Evolutionary conservation across 2,329 filamentous ascomycete genomes (phyloP).

Genomic region (Alternaria sp.): DNA sequence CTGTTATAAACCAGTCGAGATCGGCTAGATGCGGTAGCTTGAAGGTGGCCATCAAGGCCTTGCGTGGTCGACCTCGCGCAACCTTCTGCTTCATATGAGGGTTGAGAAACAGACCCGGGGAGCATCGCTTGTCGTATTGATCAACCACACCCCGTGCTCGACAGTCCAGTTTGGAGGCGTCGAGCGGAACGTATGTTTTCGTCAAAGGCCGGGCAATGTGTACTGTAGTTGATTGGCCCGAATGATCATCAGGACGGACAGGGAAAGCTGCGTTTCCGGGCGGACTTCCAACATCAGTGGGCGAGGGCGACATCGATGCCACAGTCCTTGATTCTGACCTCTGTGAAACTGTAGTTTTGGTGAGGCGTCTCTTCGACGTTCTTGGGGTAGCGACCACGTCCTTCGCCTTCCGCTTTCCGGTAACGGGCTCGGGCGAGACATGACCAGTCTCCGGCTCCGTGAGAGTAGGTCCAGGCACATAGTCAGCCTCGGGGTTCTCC

Average conservation of each 20-base stretch:
- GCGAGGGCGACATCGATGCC: neutral
- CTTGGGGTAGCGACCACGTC: neutral
- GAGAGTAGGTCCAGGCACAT: neutral
- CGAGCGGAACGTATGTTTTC: neutral
- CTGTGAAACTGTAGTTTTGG: neutral
- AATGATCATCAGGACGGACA: neutral
- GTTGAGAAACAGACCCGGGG: constrained; percentile 53
- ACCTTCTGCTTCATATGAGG: constrained; percentile 51
- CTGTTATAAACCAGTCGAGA: constrained; percentile 44
- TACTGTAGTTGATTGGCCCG: neutral
- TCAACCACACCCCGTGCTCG: constrained; percentile 30
- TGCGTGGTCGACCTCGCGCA: constrained; percentile 50
- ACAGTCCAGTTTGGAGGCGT: constrained; percentile 2
- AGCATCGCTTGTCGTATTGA: constrained; percentile 35
- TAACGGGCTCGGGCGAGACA: neutral
- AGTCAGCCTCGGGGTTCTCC: neutral
- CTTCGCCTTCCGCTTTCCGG: constrained; percentile 13
- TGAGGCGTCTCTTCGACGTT: constrained; percentile 11
- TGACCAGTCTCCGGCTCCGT: neutral
- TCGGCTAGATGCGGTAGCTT: constrained; percentile 44
- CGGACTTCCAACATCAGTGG: neutral
- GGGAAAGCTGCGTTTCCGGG: neutral
- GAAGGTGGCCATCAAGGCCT: constrained; percentile 53
- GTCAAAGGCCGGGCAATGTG: neutral
- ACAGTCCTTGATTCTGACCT: neutral